Evolutionary conservation across 2,329 filamentous ascomycete species (phyloP), one percentile per base, ranked within the genome.

Genomic region (Cordyceps fumosorosea): DNA sequence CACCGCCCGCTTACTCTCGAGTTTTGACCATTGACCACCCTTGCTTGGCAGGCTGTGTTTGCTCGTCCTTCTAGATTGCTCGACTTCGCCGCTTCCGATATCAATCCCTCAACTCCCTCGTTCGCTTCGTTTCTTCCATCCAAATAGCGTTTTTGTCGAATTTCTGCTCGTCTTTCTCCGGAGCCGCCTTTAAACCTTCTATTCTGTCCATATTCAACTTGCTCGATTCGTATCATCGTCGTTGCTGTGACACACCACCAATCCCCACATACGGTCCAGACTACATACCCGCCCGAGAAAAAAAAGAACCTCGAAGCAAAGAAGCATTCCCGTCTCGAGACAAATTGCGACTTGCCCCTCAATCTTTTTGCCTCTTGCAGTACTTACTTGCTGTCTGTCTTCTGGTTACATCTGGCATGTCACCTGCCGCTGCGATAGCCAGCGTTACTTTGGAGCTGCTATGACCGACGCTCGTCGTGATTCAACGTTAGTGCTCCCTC

Each of bases 401-500:
- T 48, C 37, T 45, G 32, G 42, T 40, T 32, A 48, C 29, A 60
- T 48, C 51, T 55, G 60, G 63, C 51, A 62, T 58, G 62, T 44
- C 62, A 32, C 20, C 51, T 32, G 53, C 40, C 55, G 20, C 34
- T 40, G 58, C 55, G 62, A 32, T 44, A 56, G 58, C 48, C 26
- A 59, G 62, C 61, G 54, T 58, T 60, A 51, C 62, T 62, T 64
- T 63, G 64, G 67, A 75, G 70, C 67, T 84, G 84, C 81, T 86
- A 87, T 87, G 84, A 86, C 78, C 80, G 81, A 80, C 76, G 81
- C 85, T 76, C 80, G 80, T 76, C 75, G 75, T 72, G 75, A 76
- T 75, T 77, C 78, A 72, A 85, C 83, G 84, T 67, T 51, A 59
- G 58, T 26, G 44, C 61, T 45, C 60, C 66, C 63, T 64, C 63